These are phyloP conservation scores for Penicillium atrosanguineum DNA, from an alignment of 495 filamentous ascomycete genomes.

Conservation along the genomic window DNA sequence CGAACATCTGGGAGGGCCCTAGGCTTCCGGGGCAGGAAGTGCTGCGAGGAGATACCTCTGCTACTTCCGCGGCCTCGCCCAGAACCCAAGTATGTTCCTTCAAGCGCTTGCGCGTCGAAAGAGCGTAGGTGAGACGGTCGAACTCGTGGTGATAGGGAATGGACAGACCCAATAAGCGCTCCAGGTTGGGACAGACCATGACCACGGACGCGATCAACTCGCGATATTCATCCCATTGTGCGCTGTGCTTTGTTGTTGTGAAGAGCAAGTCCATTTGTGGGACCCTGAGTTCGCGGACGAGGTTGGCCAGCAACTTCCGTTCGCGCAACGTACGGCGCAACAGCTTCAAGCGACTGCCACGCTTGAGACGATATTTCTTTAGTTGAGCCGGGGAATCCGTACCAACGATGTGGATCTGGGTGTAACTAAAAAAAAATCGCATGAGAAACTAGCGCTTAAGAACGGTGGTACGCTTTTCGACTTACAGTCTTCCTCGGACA, in stretches of 20 bases:
- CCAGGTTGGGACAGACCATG: constrained; percentile 84
- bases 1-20: constrained; percentile 58
- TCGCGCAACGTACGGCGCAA: constrained; percentile 73
- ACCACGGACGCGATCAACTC: constrained; percentile 76
- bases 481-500: constrained; percentile 63
- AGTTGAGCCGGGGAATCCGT: constrained; percentile 61
- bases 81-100: constrained; percentile 82
- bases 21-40: constrained; percentile 53
- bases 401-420: constrained; percentile 65
- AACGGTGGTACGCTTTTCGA: constrained; percentile 4
- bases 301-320: constrained; percentile 65
- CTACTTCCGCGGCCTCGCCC: constrained; percentile 44
- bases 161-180: constrained; percentile 68
- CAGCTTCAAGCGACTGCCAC: constrained; percentile 67
- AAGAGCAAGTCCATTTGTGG: constrained; percentile 54
- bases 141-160: constrained; percentile 69
- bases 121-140: constrained; percentile 70
- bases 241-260: constrained; percentile 46
- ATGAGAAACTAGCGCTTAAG: constrained; percentile 12
- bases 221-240: constrained; percentile 59
- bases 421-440: constrained; percentile 50
- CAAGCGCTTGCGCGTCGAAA: constrained; percentile 70
- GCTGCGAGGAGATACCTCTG: constrained; percentile 43
- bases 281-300: constrained; percentile 73
- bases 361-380: constrained; percentile 65